These are phyloP conservation scores for Calonectria pauciramosa DNA, from an alignment of 2,329 filamentous ascomycete genomes.

Conservation along the genomic window DNA sequence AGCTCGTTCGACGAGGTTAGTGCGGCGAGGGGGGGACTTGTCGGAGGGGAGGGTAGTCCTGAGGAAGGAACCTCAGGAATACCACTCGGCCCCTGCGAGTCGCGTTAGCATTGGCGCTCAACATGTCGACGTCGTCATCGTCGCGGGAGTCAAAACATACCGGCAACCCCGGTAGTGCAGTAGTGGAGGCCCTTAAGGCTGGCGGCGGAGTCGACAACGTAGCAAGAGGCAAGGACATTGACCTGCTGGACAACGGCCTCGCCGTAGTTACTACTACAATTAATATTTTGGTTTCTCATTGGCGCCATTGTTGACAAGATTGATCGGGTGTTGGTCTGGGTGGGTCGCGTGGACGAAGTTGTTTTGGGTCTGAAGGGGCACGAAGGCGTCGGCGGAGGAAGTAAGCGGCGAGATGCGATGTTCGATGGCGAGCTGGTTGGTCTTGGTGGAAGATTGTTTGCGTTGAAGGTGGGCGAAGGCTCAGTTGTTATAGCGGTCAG, in stretches of 20 bases:
- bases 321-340: conserved; percentile 41
- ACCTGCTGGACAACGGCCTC: conserved; percentile 73
- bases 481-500: neutral
- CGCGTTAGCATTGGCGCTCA: conserved; percentile 32
- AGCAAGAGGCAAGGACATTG: conserved; percentile 92
- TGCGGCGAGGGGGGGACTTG: conserved; percentile 91
- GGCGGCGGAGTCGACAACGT: conserved; percentile 81
- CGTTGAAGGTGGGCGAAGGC: neutral
- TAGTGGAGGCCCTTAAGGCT: conserved; percentile 90
- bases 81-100: conserved; percentile 83
- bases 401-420: conserved; percentile 8
- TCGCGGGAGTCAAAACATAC: conserved; percentile 58
- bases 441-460: neutral
- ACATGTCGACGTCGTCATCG: neutral
- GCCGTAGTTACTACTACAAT: conserved; percentile 83
- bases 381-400: conserved; percentile 31
- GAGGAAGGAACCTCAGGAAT: conserved; percentile 92
- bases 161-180: conserved; percentile 91
- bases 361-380: conserved; percentile 16
- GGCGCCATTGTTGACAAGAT: conserved; percentile 66
- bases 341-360: conserved; percentile 25
- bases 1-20: conserved; percentile 77
- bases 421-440: neutral
- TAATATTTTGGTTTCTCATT: conserved; percentile 79
- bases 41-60: conserved; percentile 86